Evolutionary conservation across 805 yeast species (phyloP).

Genomic region (Saccharomycopsis microspora): DNA sequence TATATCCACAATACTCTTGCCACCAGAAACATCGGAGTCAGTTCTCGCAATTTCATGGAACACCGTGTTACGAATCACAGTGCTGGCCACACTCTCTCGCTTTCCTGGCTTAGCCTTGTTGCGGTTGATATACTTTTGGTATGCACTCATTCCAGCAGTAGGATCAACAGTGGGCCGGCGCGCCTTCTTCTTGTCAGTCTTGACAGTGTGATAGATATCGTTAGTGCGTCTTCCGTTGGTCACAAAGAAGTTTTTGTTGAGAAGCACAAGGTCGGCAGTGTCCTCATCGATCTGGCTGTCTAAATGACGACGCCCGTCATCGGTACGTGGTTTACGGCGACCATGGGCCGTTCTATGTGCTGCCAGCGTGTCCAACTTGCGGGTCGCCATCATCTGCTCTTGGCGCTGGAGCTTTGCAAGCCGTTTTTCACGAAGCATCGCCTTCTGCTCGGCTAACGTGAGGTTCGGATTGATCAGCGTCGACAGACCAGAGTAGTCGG

Average conservation of each 20-base stretch:
- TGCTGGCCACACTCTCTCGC: constrained; percentile 9
- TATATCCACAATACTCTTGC: constrained; percentile 15
- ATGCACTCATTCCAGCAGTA: neutral
- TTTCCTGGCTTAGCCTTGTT: constrained; percentile 1
- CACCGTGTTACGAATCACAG: constrained; percentile 10
- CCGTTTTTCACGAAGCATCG: constrained; percentile 3
- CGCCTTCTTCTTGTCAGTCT: neutral
- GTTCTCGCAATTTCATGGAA: constrained; percentile 5
- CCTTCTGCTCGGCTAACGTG: constrained; percentile 5
- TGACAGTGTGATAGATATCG: constrained; percentile 11
- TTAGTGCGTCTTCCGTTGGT: constrained; percentile 15
- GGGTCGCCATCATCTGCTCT: neutral
- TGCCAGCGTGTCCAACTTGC: no score
- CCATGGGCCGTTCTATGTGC: no score
- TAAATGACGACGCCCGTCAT: constrained; percentile 2
- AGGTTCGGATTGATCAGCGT: neutral
- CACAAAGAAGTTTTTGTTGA: constrained; percentile 16
- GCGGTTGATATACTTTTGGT: constrained; percentile 6
- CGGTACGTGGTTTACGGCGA: no score
- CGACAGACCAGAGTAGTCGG: neutral
- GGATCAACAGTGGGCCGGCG: neutral
- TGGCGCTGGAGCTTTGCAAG: constrained; percentile 9
- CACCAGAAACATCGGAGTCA: neutral
- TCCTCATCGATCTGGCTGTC: constrained; percentile 15
- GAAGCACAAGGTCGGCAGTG: constrained; percentile 14